These are phyloP conservation scores for Lactarius pseudohatsudake DNA, from an alignment of 768 basidiomycete genomes.

Conservation along the genomic window DNA sequence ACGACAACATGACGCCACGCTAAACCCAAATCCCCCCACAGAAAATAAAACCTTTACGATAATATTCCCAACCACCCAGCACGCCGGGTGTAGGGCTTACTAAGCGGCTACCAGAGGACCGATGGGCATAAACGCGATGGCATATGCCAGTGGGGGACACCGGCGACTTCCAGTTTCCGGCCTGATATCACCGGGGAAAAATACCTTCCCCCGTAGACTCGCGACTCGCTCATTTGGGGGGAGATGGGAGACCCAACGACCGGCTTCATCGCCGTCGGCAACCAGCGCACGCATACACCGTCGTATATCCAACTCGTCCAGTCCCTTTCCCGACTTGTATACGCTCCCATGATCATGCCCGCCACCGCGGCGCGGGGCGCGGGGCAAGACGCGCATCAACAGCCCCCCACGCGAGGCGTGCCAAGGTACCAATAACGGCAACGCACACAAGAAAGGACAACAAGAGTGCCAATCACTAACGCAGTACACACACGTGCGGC, in stretches of 20 bases:
- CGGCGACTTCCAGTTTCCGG: not conserved
- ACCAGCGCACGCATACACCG: not conserved
- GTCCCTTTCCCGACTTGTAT: not conserved
- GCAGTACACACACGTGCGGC: not conserved
- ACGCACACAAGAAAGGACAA: not conserved
- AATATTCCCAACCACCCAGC: not conserved
- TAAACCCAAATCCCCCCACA: not conserved
- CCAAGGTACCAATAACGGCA: not conserved
- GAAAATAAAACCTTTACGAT: not conserved
- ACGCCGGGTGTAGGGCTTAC: not conserved
- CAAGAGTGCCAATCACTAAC: not conserved
- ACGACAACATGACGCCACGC: not conserved
- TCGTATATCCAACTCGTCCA: not conserved
- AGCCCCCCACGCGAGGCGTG: not conserved
- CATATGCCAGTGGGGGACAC: not conserved
- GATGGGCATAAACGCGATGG: not conserved
- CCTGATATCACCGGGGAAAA: not conserved
- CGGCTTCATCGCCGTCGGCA: not conserved
- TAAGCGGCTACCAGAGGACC: not conserved
- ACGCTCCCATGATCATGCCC: not conserved
- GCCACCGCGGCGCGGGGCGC: not conserved
- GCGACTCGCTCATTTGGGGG: not conserved
- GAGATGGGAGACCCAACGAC: not conserved
- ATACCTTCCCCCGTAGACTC: not conserved
- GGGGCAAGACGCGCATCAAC: slow-evolving; percentile 3